Base-by-base conservation (phyloP, 2,329 filamentous ascomycete species). In the Aspergillus thermomutatus region DNA sequence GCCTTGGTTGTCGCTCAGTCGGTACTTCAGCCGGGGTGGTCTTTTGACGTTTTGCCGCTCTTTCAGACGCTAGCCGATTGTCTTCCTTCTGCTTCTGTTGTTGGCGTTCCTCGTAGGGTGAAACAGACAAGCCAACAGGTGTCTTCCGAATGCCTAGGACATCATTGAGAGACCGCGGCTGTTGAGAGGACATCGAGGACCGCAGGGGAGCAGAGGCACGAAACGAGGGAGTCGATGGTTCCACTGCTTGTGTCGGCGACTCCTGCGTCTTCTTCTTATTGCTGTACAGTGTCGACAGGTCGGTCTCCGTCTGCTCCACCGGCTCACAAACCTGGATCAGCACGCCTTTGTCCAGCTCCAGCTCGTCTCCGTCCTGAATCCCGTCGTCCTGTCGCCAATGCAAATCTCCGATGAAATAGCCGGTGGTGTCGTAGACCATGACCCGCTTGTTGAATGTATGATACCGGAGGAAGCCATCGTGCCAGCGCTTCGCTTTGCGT, bases 401-500 rank as follows among this genome's bases (percentile, higher is more conserved):
- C 31, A 86, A 85, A 71, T 96, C 92, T 3, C 92, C 92, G 27
- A 97, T 82, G 62, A 88, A 91, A 70, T 92, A 91, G 0, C 89
- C 86, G 2, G 84, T 79, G 49, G 90, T 86, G 71, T 96, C 92
- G 66, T 94, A 93, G 6, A 95, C 90, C 90, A 97, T 95, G 58
- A 94, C 80, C 4, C 91, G 86, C 69, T 87, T 90, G 77, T 97
- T 97, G 83, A 96, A 96, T 0, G 89, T 88, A 69, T 97, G 92
- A 62, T 88, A 96, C 62, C 88, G 89, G 59, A 97, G 83, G 52
- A 86, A 86, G 37, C 93, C 92, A 87, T 97, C 92, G 68, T 96
- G 91, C 92, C 92, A 97, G 59, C 90, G 82, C 72, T 97, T 97
- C 65, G 91, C 87, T 76, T 97, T 97, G 55, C 90, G 86, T 52